A percentile compares a stretch with the other conserved stretches of the same genome.
Conservation (phyloP, 257 asterid genomes). For the Eustoma russellianum region DNA sequence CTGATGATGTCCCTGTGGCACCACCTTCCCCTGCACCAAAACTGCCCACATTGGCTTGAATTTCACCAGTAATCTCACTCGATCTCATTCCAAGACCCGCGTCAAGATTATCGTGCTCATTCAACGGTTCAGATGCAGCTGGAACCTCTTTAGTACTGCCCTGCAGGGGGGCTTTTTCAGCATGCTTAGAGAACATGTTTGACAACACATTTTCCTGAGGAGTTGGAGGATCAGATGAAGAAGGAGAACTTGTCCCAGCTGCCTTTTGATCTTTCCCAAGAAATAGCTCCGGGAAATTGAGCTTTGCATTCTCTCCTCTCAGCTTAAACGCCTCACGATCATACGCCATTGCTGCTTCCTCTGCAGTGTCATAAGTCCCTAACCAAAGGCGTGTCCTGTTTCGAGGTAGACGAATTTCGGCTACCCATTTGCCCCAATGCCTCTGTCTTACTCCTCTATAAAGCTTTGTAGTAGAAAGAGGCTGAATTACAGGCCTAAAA, state of each 20-base stretch:
- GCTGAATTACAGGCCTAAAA: conserved; percentile 38
- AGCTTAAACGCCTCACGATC: conserved; percentile 84
- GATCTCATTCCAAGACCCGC: conserved; percentile 23
- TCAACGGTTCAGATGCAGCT: neutral
- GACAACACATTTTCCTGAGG: conserved; percentile 11
- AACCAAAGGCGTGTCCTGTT: conserved; percentile 94
- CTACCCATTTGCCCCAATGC: conserved; percentile 99
- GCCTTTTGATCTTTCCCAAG: conserved; percentile 33
- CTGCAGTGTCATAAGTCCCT: conserved; percentile 88
- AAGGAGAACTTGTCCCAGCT: conserved; percentile 1
- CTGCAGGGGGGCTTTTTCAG: conserved; percentile 7
- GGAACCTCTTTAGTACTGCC: conserved; percentile 11
- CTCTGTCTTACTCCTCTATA: conserved; percentile 93
- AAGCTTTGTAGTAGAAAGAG: conserved; percentile 47
- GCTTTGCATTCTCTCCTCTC: conserved; percentile 77
- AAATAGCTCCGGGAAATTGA: conserved; percentile 77
- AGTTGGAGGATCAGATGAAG: conserved; percentile 14
- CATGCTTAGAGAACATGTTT: neutral
- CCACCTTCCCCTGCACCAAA: conserved; percentile 4
- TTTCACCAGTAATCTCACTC: conserved; percentile 19
- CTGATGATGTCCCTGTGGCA: conserved; percentile 25
- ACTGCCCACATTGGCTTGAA: conserved; percentile 20
- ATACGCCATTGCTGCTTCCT: conserved; percentile 91
- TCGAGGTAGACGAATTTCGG: conserved; percentile 85
- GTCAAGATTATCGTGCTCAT: conserved; percentile 15